phyloP scores from a whole-genome alignment of 192 early-diverging fungal species.

The Coemansia sp. region DNA sequence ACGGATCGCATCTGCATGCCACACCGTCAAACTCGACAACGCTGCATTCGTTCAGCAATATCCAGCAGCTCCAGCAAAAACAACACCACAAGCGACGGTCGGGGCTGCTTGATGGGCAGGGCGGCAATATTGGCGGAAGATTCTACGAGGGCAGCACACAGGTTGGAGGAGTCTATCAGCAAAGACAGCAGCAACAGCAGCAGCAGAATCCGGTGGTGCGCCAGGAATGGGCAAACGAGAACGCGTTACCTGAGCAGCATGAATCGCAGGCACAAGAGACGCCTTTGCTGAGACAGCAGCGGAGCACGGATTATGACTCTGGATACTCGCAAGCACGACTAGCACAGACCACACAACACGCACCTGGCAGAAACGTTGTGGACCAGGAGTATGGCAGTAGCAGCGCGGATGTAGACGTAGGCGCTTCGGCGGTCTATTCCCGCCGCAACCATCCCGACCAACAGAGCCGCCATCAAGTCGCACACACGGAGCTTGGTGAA shows the following conservation, averaged over 20 bases:
- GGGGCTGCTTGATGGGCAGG: conserved; percentile 10
- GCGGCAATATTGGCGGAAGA: not conserved
- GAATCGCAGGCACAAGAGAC: not conserved
- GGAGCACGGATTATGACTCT: conserved; percentile 1
- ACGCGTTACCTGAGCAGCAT: not conserved
- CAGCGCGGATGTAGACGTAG: not conserved
- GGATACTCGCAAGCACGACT: not conserved
- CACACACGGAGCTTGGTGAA: conserved; percentile 13
- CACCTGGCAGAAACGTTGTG: not conserved
- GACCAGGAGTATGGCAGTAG: conserved; percentile 4
- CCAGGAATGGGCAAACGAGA: not conserved
- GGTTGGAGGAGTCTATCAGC: not conserved
- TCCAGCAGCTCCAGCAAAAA: conserved; percentile 28
- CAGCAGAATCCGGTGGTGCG: not conserved
- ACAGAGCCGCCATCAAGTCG: not conserved
- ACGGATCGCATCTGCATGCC: conserved; percentile 31
- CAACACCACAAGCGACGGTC: conserved; percentile 11
- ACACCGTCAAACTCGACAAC: conserved; percentile 48
- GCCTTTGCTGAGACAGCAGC: not conserved
- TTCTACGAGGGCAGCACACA: not conserved
- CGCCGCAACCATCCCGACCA: not conserved
- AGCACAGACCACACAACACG: not conserved
- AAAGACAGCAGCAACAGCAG: conserved; percentile 2
- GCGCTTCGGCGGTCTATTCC: not conserved
- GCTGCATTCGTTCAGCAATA: conserved; percentile 37